Percentiles rank a stretch among this genome's conserved stretches.
phyloP scores from a whole-genome alignment of 2,329 filamentous ascomycete species.

The Penicillium psychrosexuale region DNA sequence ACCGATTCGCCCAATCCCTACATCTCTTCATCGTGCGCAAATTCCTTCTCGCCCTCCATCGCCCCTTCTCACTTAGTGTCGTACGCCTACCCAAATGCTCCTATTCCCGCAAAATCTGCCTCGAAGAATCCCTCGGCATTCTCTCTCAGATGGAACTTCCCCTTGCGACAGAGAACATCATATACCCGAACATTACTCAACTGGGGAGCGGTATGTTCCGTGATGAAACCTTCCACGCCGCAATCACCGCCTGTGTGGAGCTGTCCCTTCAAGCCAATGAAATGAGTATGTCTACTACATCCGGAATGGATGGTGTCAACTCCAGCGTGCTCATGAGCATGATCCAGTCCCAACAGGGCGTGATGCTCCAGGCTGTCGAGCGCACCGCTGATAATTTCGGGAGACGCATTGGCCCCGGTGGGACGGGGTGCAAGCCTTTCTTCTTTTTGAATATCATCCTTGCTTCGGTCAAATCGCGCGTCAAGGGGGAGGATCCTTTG shows the following conservation, averaged over 20 bases:
- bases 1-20: conserved; percentile 36
- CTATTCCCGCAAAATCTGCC: conserved; percentile 38
- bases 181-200: conserved; percentile 30
- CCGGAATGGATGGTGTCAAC: conserved; percentile 19
- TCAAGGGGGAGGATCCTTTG: conserved; percentile 30
- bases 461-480: conserved; percentile 32
- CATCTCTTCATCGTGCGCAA: conserved; percentile 53
- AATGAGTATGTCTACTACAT: conserved; percentile 12
- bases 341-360: conserved; percentile 31
- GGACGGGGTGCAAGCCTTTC: conserved; percentile 31
- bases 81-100: conserved; percentile 33
- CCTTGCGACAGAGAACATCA: conserved; percentile 14
- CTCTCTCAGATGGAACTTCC: conserved; percentile 31
- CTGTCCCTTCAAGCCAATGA: conserved; percentile 32
- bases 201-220: conserved; percentile 37
- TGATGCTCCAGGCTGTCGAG: conserved; percentile 31
- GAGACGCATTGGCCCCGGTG: conserved; percentile 24
- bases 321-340: conserved; percentile 29
- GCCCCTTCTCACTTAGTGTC: conserved; percentile 38
- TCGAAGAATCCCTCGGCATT: conserved; percentile 37
- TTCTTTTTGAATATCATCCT: conserved; percentile 31
- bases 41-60: conserved; percentile 56
- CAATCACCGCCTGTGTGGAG: conserved; percentile 34
- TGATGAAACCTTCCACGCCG: conserved; percentile 34
- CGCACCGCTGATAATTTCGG: conserved; percentile 29